Percentiles rank a stretch among this genome's conserved stretches.
phyloP scores from a whole-genome alignment of 139 green algal species.

The Tetradesmus obliquus region DNA sequence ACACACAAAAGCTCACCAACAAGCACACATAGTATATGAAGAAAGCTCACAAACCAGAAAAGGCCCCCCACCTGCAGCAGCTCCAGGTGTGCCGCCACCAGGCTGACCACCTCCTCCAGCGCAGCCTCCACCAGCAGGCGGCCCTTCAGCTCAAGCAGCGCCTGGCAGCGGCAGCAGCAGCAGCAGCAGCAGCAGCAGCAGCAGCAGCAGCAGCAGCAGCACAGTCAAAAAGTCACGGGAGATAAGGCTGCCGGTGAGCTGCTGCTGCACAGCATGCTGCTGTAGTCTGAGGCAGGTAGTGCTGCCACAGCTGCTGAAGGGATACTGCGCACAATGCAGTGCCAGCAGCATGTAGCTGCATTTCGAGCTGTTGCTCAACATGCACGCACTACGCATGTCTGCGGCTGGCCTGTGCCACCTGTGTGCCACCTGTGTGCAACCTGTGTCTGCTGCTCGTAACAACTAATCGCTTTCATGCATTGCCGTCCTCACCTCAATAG shows the following conservation, averaged over 20 bases:
- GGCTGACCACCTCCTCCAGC: slow-evolving; percentile 39
- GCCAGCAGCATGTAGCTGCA: neutral
- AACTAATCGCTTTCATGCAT: too few relatives aligned
- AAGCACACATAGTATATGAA: too few relatives aligned
- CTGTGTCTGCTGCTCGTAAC: too few relatives aligned
- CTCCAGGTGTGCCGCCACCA: slow-evolving; percentile 41
- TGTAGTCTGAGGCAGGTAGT: too few relatives aligned
- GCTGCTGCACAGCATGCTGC: neutral
- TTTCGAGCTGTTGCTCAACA: too few relatives aligned
- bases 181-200: neutral
- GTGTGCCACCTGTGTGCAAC: too few relatives aligned
- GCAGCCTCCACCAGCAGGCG: slow-evolving; percentile 43
- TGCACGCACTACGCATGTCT: too few relatives aligned
- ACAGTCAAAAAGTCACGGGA: neutral
- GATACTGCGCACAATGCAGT: too few relatives aligned
- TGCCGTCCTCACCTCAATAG: slow-evolving; percentile 45
- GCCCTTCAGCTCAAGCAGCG: slow-evolving; percentile 44
- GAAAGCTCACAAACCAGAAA: neutral
- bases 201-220: neutral
- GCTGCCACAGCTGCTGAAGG: too few relatives aligned
- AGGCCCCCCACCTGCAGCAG: slow-evolving; percentile 22
- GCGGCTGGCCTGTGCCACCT: too few relatives aligned
- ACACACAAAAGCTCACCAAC: too few relatives aligned
- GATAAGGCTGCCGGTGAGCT: neutral
- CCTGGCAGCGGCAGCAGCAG: slow-evolving; percentile 2